Percentiles rank a stretch among this genome's conserved stretches.
These are phyloP conservation scores for Tetrastigma voinierianum DNA, from an alignment of 164 flowering plant genomes.

Conservation along the genomic window DNA sequence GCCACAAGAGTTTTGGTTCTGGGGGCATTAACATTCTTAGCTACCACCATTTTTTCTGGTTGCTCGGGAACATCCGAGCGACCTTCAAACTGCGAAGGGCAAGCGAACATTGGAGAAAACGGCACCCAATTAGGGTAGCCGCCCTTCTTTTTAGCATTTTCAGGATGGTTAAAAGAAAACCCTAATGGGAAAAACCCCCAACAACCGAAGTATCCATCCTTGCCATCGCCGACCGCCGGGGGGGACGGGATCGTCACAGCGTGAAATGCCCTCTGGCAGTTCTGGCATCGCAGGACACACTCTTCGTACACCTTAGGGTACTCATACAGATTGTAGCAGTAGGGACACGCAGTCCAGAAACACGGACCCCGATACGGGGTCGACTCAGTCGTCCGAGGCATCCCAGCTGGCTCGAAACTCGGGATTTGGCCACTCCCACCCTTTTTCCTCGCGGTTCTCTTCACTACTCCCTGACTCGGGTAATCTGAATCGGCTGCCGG, in stretches of 20 bases:
- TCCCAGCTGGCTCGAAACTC: constrained; percentile 1
- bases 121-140: constrained; percentile 39
- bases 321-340: constrained; percentile 57
- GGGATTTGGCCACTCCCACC: constrained; percentile 2
- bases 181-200: constrained; percentile 69
- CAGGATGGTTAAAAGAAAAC: constrained; percentile 18
- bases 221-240: constrained; percentile 32
- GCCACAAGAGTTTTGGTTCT: constrained; percentile 1
- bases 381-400: constrained; percentile 2
- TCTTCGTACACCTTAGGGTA: constrained; percentile 49
- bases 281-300: constrained; percentile 52
- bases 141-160: constrained; percentile 4
- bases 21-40: neutral
- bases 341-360: constrained; percentile 80
- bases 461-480: constrained; percentile 4
- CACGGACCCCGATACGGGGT: constrained; percentile 6
- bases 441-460: constrained; percentile 16
- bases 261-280: constrained; percentile 56
- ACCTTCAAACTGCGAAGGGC: constrained; percentile 13
- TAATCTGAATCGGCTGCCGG: constrained; percentile 2
- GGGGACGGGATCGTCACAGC: constrained; percentile 36
- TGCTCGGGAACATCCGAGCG: neutral
- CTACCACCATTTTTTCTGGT: neutral
- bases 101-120: constrained; percentile 32
- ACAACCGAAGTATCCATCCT: constrained; percentile 42